A percentile compares a stretch with the other conserved stretches of the same genome.
phyloP scores from a whole-genome alignment of 306 rosid genomes.

The Alnus glutinosa region DNA sequence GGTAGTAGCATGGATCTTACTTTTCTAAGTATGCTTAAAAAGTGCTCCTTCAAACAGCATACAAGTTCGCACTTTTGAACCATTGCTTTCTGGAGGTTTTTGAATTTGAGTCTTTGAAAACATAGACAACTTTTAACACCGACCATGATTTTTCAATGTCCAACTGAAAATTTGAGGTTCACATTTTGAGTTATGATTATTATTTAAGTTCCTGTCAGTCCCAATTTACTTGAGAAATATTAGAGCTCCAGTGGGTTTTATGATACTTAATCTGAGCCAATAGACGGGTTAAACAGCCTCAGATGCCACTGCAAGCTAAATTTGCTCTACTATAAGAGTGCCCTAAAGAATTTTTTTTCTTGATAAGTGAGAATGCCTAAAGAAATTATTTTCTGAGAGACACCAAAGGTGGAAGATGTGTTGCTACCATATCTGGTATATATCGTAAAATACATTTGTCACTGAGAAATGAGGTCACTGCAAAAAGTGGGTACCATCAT shows the following conservation, averaged over 20 bases:
- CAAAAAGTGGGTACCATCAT: not conserved
- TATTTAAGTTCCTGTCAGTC: not conserved
- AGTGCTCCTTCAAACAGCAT: no score
- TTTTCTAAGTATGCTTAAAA: not conserved
- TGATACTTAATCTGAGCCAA: not conserved
- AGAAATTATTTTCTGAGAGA: not conserved
- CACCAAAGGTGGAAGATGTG: not conserved
- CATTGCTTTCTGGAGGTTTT: not conserved
- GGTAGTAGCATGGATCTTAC: not conserved
- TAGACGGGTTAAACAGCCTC: not conserved
- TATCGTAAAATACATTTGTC: not conserved
- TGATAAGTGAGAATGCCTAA: not conserved
- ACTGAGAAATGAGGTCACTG: not conserved
- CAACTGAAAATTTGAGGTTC: not conserved
- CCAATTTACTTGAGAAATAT: not conserved
- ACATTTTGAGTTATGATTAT: not conserved
- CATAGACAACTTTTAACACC: not conserved
- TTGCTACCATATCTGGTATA: not conserved
- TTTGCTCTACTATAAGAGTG: not conserved
- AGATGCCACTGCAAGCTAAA: not conserved
- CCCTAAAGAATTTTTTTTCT: no score
- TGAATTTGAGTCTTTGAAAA: not conserved
- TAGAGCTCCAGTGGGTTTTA: not conserved
- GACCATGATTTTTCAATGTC: not conserved
- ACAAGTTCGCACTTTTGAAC: not conserved